These are phyloP conservation scores for Pichia insulana DNA, from an alignment of 805 yeast species.

Conservation along the genomic window DNA sequence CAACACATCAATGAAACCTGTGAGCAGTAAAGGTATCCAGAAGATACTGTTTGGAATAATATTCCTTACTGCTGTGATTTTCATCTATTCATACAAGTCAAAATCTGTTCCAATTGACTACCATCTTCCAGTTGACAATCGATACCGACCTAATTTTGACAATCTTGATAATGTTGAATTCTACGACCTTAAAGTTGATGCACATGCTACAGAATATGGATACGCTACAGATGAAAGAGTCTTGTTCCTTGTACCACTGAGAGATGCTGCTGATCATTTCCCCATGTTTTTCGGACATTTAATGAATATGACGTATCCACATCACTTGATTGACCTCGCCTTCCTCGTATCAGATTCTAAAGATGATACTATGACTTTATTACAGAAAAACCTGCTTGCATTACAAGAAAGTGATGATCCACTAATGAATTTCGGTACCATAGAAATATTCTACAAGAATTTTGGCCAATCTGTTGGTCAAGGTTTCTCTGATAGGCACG, in stretches of 20 bases:
- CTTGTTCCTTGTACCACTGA: conserved; percentile 46
- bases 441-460: conserved; percentile 84
- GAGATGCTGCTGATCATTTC: conserved; percentile 53
- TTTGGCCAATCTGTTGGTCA: conserved; percentile 93
- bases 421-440: conserved; percentile 64
- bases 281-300: conserved; percentile 55
- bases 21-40: no score
- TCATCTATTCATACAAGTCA: no score
- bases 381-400: conserved; percentile 43
- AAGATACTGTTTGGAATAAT: no score
- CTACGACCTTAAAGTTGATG: conserved; percentile 35
- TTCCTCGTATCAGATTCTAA: conserved; percentile 86
- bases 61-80: no score
- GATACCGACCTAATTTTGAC: conserved; percentile 15
- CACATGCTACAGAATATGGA: conserved; percentile 36
- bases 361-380: conserved; percentile 73
- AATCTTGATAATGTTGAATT: conserved; percentile 8
- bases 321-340: conserved; percentile 49
- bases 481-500: conserved; percentile 87
- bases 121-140: not conserved
- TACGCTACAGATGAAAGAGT: conserved; percentile 48
- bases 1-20: no score
- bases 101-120: no score
- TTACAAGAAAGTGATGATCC: conserved; percentile 61
- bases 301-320: conserved; percentile 51